These are phyloP conservation scores for Starmerella scarabaei DNA, from an alignment of 805 yeast species.

Conservation along the genomic window DNA sequence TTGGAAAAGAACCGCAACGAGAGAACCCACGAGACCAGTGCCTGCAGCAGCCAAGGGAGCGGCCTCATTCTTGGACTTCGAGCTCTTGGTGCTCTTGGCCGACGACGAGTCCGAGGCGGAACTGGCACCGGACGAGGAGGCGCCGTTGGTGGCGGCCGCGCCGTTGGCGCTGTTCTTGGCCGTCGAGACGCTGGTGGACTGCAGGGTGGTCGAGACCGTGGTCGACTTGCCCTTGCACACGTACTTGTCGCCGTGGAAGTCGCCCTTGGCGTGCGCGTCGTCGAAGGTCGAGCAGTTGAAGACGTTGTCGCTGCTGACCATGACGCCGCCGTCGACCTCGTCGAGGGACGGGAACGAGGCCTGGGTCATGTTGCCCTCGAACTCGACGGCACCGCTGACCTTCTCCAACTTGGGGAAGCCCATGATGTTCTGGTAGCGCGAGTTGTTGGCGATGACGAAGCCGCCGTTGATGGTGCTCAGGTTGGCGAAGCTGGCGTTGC, in stretches of 20 bases:
- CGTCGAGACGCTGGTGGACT: constrained; percentile 13
- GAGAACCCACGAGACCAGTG: constrained; percentile 16
- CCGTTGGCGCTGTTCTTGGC: constrained; percentile 8
- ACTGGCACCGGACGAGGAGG: constrained; percentile 8
- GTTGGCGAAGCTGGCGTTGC: constrained; percentile 51
- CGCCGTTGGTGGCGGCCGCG: constrained; percentile 7
- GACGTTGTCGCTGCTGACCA: constrained; percentile 49
- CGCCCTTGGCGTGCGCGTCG: constrained; percentile 59
- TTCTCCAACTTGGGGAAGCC: constrained; percentile 64
- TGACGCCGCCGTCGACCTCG: constrained; percentile 87
- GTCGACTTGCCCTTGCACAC: constrained; percentile 28
- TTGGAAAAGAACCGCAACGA: constrained; percentile 16
- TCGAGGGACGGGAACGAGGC: constrained; percentile 62
- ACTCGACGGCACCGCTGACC: constrained; percentile 77
- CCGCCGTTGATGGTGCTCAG: constrained; percentile 83
- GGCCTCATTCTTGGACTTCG: constrained; percentile 15
- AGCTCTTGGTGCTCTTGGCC: constrained; percentile 1
- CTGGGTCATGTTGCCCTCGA: constrained; percentile 67
- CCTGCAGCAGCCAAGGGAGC: constrained; percentile 13
- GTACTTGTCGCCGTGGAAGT: constrained; percentile 81
- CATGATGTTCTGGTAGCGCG: constrained; percentile 46
- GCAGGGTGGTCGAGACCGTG: constrained; percentile 20
- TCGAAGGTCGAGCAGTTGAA: constrained; percentile 73
- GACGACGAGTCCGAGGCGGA: constrained; percentile 1
- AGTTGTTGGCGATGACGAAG: constrained; percentile 77